Base-by-base conservation (phyloP, 805 yeast genomes). In the Cyberlindnera xishuangbannaensis region DNA sequence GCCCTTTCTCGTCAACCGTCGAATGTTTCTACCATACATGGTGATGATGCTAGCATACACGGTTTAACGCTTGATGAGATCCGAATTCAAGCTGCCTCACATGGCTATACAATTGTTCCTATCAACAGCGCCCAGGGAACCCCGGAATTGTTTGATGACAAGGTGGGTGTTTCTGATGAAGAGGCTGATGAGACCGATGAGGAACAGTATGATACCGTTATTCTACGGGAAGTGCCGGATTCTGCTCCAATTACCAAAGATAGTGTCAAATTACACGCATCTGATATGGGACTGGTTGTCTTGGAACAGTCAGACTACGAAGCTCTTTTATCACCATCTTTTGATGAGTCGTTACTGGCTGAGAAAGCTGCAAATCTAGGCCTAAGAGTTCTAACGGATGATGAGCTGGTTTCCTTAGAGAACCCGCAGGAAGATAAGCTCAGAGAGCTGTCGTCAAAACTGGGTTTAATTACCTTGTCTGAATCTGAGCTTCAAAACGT, bases 1-100 rank as follows among this genome's bases (percentile, higher is more conserved):
- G 61, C 61, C 1, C 18, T 50, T 23, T 47, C 51, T 3, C 48
- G 53, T 22, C 41, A 47, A 15, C 45, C 44, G 1, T 50, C 55
- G 6, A 44, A 44, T 28, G 42, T 50, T 6, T 50, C 55, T 2
- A 49, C 55, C 2, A 44, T 49, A 10, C 37, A 45, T 22, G 50
- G 45, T 3, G 27, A 17, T 11, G 39, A 37, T 5, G 15, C 11
- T 5, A 19, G 20, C 16, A n/a, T 21, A 9, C 29, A 23, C 15
- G 37, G 33, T 7, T 32, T 40, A 5, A 33, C 41, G 2, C 33
- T 40, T 9, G 51, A 49, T 14, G 48, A 49, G 30, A 18, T 48
- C 18, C 37, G 43, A 28, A 29, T 30, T 1, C 44, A 39, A 18
- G 55, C 55, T 3, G 18, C 36, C 4, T 23, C 27, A n/a, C 25